A percentile compares a stretch with the other conserved stretches of the same genome.
Evolutionary conservation across 176 grass and related monocot species (phyloP).

Genomic region (Echinochloa phyllopogon): DNA sequence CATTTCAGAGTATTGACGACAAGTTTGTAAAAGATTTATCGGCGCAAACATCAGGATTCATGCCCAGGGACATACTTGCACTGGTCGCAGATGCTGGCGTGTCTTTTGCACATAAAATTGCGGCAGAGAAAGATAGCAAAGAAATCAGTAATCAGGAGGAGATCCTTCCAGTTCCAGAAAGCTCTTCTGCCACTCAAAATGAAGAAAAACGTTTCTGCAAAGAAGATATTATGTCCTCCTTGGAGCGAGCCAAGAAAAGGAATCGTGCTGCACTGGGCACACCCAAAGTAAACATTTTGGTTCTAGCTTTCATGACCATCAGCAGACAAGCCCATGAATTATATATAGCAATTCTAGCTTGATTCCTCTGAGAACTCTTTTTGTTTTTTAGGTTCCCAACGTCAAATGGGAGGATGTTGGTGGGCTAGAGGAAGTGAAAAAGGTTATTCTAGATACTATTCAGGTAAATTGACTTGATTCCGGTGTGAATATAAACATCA

Average conservation of each 20-base stretch:
- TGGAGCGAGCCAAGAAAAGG: slow-evolving; percentile 91
- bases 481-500: background rate
- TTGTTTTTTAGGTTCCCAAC: slow-evolving; percentile 75
- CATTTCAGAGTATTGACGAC: slow-evolving; percentile 70
- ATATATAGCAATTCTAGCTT: slow-evolving; percentile 29
- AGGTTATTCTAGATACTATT: slow-evolving; percentile 95
- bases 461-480: slow-evolving; percentile 59
- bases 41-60: slow-evolving; percentile 88
- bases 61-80: slow-evolving; percentile 86
- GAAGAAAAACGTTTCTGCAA: slow-evolving; percentile 54
- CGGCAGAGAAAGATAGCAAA: slow-evolving; percentile 36
- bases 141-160: slow-evolving; percentile 36
- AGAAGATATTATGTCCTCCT: slow-evolving; percentile 72
- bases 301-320: slow-evolving; percentile 31
- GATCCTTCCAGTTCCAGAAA: slow-evolving; percentile 25
- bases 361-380: slow-evolving; percentile 9
- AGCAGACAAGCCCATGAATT: background rate
- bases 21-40: slow-evolving; percentile 81
- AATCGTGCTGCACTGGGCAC: slow-evolving; percentile 92
- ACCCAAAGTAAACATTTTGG: slow-evolving; percentile 73
- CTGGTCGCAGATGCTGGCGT: slow-evolving; percentile 77
- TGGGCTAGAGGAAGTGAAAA: slow-evolving; percentile 99
- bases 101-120: slow-evolving; percentile 66
- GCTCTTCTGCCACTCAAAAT: slow-evolving; percentile 51
- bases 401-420: slow-evolving; percentile 99